Conservation (phyloP, 2,329 filamentous ascomycete species). For the Paecilomyces sp. region DNA sequence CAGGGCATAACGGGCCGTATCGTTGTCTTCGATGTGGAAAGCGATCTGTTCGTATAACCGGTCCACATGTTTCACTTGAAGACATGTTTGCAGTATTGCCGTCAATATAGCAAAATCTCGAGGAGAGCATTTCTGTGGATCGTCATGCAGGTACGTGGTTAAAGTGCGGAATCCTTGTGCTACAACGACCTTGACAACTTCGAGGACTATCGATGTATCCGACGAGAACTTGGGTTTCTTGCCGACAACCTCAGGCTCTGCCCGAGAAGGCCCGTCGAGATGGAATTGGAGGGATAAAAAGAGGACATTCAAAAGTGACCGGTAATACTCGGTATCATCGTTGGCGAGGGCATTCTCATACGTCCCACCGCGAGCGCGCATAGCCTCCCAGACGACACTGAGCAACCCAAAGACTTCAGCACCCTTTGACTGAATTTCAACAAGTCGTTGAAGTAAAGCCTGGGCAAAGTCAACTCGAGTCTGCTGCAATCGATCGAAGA, state of each 20-base stretch:
- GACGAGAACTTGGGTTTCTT: slow-evolving; percentile 32
- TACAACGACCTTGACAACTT: slow-evolving; percentile 72
- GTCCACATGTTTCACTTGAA: slow-evolving; percentile 70
- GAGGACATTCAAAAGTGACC: slow-evolving; percentile 73
- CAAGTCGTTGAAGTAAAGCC: slow-evolving; percentile 71
- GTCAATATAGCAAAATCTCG: slow-evolving; percentile 83
- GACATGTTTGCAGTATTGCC: slow-evolving; percentile 75
- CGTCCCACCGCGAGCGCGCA: slow-evolving; percentile 46
- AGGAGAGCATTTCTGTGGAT: slow-evolving; percentile 56
- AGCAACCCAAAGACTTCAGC: slow-evolving; percentile 50
- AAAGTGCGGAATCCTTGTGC: slow-evolving; percentile 75
- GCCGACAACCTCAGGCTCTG: slow-evolving; percentile 25
- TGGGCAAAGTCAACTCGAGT: slow-evolving; percentile 74
- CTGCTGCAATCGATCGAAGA: slow-evolving; percentile 74
- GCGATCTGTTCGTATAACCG: slow-evolving; percentile 65
- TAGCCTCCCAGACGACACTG: slow-evolving; percentile 53
- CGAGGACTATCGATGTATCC: slow-evolving; percentile 58
- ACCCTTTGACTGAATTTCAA: slow-evolving; percentile 47
- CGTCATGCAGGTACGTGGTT: slow-evolving; percentile 73
- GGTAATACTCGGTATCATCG: slow-evolving; percentile 64
- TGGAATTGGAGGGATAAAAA: slow-evolving; percentile 67
- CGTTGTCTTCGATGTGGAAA: slow-evolving; percentile 57
- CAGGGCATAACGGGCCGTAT: slow-evolving; percentile 71
- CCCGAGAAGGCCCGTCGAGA: slow-evolving; percentile 24
- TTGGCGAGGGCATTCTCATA: slow-evolving; percentile 54